Evolutionary conservation across 192 early-diverging fungal genomes (phyloP), one percentile per base, ranked within the genome.

Genomic region (Obelidium mucronatum): DNA sequence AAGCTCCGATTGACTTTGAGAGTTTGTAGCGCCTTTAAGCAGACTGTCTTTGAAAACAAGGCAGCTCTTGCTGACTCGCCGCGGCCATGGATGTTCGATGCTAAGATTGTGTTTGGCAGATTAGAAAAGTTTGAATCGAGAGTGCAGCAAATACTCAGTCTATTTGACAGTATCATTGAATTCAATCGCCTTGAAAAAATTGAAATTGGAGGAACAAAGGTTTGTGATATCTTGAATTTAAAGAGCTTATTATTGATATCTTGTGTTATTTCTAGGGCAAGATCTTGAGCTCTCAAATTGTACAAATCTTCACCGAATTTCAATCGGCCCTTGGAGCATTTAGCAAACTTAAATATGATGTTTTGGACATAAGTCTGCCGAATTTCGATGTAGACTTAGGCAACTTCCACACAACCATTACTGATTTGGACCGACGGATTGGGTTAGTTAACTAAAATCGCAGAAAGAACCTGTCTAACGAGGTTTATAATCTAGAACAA

Each of bases 101-200:
- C 85, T 15, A 90, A 90, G 55, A 61, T 86, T 36, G 84, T 90
- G 1, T 91, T 91, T 82, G 74, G 53, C 15, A 66, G 89, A 28
- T 74, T 90, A 11, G 89, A 91, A 51, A 76, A 68, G 58, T 91
- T 91, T 64, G 74, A 89, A 28, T 77, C 70, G 26, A 70, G 89
- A 22, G 88, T 91, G 3, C 77, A 80, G 40, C 74, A 88, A 44
- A 85, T 91, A 71, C 63, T 84, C 2, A 89, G 78, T 39, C 77
- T 91, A 3, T 91, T 91, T 80, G 89, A 91, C 44, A 90, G 82
- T n/a, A 90, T 91, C 54, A 91, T 90, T 67, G 89, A 91, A 76
- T 91, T 91, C 68, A 91, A 90, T 75, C 77, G 89, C 24, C 71
- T 91, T 34, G 89, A 91, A 78, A 91, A 91, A 73, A 86, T 91